Base-by-base conservation (phyloP, 495 filamentous ascomycete species). In the Penicillium nucicola region DNA sequence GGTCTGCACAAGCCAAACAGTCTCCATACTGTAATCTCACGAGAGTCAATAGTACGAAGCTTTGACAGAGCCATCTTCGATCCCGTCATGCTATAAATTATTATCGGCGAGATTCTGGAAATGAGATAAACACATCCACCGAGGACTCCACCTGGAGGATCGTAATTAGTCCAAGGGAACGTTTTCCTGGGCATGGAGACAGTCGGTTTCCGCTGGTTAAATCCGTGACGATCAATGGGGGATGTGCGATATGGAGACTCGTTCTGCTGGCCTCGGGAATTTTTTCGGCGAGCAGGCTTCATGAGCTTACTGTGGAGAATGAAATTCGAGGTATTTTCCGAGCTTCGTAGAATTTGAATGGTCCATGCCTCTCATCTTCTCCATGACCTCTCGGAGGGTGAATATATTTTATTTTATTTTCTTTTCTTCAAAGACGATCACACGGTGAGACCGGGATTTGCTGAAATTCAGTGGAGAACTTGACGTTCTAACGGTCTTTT, bases 51-150 rank as follows among this genome's bases (percentile, higher is more conserved):
- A 50, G 31, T 32, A 43, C 28, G 39, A 43, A 35, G 34, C 35
- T 22, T 25, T 17, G 30, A 8, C 18, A 7, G 20, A 22, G n/a
- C 17, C 5, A 5, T 15, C 30, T 19, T 25, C 33, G 32, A 25
- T 15, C 38, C 5, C 25, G 18, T 32, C 20, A 22, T 22, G 42
- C 25, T 22, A 32, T 37, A 9, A 9, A 17, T 31, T 45, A 44
- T 35, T 39, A n/a, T n/a, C n/a, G n/a, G n/a, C n/a, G 19, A n/a
- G n/a, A 44, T 54, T 52, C 47, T 55, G 28, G 41, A 47, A 40
- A 45, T 14, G n/a, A 37, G 45, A 60, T 52, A 55, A 52, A 52
- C 33, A 31, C 56, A 51, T 60, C 56, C 56, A 62, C 60, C 19
- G 1, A 5, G 13, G 44, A 25, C 47, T 33, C 60, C 60, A 56